Conservation (phyloP, 208 protist species). For the Phytomonas sp. region DNA sequence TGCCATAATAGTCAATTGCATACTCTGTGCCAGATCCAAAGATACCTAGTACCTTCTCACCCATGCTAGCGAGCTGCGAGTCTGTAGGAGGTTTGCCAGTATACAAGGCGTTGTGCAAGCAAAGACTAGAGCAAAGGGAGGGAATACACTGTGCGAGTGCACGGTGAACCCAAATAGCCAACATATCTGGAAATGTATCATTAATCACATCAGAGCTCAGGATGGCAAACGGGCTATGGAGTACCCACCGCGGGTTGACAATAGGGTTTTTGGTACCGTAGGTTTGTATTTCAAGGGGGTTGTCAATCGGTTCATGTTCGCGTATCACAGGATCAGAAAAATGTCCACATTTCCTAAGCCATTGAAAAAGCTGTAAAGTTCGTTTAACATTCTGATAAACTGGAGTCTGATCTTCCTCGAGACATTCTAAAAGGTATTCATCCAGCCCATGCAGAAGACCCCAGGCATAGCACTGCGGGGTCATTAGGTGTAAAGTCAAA, state of each 20-base stretch:
- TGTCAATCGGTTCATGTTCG: slow-evolving; percentile 73
- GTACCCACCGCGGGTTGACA: slow-evolving; percentile 58
- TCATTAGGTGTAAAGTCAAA: slow-evolving; percentile 78
- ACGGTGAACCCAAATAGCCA: slow-evolving; percentile 81
- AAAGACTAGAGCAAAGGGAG: slow-evolving; percentile 79
- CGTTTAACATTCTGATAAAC: slow-evolving; percentile 69
- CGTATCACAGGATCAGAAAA: slow-evolving; percentile 59
- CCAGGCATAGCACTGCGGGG: slow-evolving; percentile 80
- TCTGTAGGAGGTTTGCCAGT: slow-evolving; percentile 82
- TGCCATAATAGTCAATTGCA: slow-evolving; percentile 72
- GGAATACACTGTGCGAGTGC: slow-evolving; percentile 77
- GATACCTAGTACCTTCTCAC: slow-evolving; percentile 83
- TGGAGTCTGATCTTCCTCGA: slow-evolving; percentile 74
- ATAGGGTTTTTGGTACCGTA: slow-evolving; percentile 68
- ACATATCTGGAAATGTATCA: slow-evolving; percentile 67
- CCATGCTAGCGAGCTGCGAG: slow-evolving; percentile 66
- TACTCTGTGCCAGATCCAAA: slow-evolving; percentile 84
- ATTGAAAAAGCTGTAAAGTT: slow-evolving; percentile 76
- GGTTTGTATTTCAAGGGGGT: slow-evolving; percentile 68
- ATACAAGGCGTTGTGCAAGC: slow-evolving; percentile 83
- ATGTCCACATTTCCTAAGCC: slow-evolving; percentile 80
- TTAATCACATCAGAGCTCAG: slow-evolving; percentile 54
- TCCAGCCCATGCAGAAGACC: slow-evolving; percentile 85
- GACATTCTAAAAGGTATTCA: slow-evolving; percentile 78
- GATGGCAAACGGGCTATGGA: slow-evolving; percentile 82